Conservation (phyloP, 2,329 filamentous ascomycete genomes). For the Trichoderma aggressivum region DNA sequence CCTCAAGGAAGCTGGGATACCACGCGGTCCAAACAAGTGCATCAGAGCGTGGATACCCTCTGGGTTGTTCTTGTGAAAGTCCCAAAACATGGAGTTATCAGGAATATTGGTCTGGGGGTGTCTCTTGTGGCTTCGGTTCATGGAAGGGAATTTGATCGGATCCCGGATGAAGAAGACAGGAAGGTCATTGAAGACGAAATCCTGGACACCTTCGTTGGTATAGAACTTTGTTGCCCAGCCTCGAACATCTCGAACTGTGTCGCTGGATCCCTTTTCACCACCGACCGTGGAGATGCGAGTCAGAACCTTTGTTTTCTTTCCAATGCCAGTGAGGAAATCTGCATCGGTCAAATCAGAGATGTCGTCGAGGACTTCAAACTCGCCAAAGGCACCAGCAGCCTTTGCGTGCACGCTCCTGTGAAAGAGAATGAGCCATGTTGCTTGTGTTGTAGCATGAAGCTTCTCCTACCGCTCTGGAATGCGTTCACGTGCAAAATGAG, state of each 20-base stretch:
- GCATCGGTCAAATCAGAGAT: slow-evolving; percentile 67
- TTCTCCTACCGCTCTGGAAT: slow-evolving; percentile 3
- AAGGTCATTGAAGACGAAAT: slow-evolving; percentile 62
- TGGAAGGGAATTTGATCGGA: slow-evolving; percentile 69
- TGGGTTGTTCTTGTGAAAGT: slow-evolving; percentile 53
- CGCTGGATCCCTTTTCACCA: slow-evolving; percentile 64
- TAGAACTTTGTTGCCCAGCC: slow-evolving; percentile 54
- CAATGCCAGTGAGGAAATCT: slow-evolving; percentile 55
- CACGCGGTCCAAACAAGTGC: slow-evolving; percentile 61
- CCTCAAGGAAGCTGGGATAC: slow-evolving; percentile 61
- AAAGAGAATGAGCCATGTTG: background rate
- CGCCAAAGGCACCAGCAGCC: slow-evolving; percentile 66
- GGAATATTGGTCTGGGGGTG: slow-evolving; percentile 69
- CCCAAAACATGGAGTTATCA: slow-evolving; percentile 55
- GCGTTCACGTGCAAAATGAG: slow-evolving; percentile 8
- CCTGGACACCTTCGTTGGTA: slow-evolving; percentile 65
- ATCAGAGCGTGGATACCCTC: slow-evolving; percentile 63
- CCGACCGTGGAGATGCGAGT: slow-evolving; percentile 73
- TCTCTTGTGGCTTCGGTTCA: slow-evolving; percentile 76
- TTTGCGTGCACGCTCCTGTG: slow-evolving; percentile 58
- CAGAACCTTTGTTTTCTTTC: slow-evolving; percentile 60
- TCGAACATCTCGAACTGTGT: slow-evolving; percentile 68
- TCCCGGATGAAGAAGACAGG: slow-evolving; percentile 75
- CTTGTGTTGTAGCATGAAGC: background rate
- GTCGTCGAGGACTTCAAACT: slow-evolving; percentile 64